These are phyloP conservation scores for Wickerhamiella spandovensis DNA, from an alignment of 805 yeast genomes.

Conservation along the genomic window DNA sequence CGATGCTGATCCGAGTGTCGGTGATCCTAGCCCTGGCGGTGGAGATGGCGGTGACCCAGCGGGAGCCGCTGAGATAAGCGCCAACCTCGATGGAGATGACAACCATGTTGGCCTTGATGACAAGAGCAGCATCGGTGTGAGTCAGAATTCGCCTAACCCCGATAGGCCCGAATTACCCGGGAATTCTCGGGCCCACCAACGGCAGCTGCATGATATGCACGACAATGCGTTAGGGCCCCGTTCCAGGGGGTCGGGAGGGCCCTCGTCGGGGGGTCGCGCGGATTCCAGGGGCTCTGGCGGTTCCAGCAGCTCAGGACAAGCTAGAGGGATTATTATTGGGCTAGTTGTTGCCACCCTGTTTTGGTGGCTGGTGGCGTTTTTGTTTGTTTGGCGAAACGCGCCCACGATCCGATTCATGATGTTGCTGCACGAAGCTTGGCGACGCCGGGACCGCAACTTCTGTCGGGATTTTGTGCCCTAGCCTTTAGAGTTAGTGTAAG, in stretches of 20 bases:
- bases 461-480: background rate
- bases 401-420: background rate
- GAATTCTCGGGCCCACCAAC: background rate
- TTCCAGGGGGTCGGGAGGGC: background rate
- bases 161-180: background rate
- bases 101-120: no score
- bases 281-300: background rate
- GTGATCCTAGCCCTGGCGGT: no score
- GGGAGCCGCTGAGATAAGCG: no score
- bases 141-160: no score
- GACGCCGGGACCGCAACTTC: background rate
- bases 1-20: no score
- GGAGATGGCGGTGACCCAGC: no score
- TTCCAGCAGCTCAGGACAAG: no score
- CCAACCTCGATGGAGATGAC: no score
- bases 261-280: background rate
- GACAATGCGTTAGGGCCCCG: background rate
- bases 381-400: conserved; percentile 36
- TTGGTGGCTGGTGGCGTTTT: conserved; percentile 98
- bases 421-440: background rate
- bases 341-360: conserved; percentile 89
- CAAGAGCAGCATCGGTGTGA: no score
- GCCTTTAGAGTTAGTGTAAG: no score
- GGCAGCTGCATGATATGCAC: background rate
- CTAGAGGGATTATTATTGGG: background rate